A percentile compares a stretch with the other conserved stretches of the same genome.
Conservation (phyloP, 169 alveolate species). For the Amoebophrya sp. region DNA sequence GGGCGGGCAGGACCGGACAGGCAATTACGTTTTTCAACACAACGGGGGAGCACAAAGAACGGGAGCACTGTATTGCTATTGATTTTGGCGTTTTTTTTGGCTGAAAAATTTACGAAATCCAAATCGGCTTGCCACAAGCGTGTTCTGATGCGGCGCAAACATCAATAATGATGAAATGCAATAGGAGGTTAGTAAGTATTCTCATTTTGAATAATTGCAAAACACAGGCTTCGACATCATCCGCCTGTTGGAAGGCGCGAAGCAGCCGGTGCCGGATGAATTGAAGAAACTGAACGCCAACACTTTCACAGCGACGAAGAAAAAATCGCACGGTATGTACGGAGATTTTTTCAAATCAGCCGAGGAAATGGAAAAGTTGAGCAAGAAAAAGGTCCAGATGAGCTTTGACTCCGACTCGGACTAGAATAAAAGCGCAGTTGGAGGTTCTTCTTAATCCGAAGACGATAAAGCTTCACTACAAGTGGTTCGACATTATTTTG, state of each 20-base stretch:
- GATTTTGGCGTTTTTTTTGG: no score
- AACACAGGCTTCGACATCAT: background rate
- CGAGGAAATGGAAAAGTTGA: background rate
- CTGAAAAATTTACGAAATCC: no score
- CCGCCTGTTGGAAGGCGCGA: background rate
- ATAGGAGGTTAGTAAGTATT: no score
- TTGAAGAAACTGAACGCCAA: background rate
- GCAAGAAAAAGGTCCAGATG: background rate
- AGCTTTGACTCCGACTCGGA: background rate
- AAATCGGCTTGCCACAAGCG: no score
- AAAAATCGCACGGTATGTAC: background rate
- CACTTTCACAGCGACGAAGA: background rate
- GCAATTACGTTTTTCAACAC: background rate
- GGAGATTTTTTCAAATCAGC: background rate
- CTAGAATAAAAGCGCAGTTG: background rate
- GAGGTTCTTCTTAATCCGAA: background rate
- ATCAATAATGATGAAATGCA: no score
- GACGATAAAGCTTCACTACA: no score
- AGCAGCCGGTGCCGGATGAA: background rate
- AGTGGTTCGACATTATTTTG: no score
- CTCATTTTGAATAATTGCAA: no score
- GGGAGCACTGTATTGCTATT: background rate
- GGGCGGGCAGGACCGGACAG: constrained; percentile 46
- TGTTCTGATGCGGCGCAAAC: no score
- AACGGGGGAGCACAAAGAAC: background rate